Evolutionary conservation across 805 yeast species (phyloP), one percentile per base, ranked within the genome.

Genomic region (Kazachstania bromeliacearum): DNA sequence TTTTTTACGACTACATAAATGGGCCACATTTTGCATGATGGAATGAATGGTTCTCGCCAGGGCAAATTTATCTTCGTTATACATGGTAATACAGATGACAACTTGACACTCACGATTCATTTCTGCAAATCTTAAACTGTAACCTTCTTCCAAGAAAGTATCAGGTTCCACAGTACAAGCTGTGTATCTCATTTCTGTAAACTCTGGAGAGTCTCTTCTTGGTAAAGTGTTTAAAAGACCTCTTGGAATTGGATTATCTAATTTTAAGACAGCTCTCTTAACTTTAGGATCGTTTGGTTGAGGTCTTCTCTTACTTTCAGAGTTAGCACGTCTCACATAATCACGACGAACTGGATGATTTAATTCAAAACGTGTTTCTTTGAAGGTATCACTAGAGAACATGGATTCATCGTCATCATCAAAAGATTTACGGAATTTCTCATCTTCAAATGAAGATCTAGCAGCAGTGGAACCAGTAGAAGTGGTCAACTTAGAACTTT

Each of bases 121-220:
- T 44, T 85, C 89, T 5, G 85, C 80, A 7, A 94, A 82, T 48
- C 98, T 73, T 34, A 92, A 64, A 2, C 88, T 78, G 60, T 88
- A 92, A 0, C 97, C 97, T 33, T 73, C 75, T 3, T 65, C 68
- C 13, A 75, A 73, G 54, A 84, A 92, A 24, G 82, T 80, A 59
- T 88, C 92, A 2, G 98, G 95, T 38, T 82, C 88, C 1, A 94
- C 71, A 1, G 99, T 92, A 53, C 95, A 88, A 0, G 98, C 99
- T 0, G 97, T 85, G 59, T 92, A 92, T 46, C 96, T 78, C 96
- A 92, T 88, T 61, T 85, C 85, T 12, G 92, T 79, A 57, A 85
- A 92, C 59, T 92, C 99, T 38, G 92, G 95, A 44, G 80, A 79
- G 45, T 85, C 94, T 33, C 92, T 75, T 48, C 85, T 70, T 4